Evolutionary conservation across 805 yeast species (phyloP).

Genomic region (Kodamaea neixiangensis): DNA sequence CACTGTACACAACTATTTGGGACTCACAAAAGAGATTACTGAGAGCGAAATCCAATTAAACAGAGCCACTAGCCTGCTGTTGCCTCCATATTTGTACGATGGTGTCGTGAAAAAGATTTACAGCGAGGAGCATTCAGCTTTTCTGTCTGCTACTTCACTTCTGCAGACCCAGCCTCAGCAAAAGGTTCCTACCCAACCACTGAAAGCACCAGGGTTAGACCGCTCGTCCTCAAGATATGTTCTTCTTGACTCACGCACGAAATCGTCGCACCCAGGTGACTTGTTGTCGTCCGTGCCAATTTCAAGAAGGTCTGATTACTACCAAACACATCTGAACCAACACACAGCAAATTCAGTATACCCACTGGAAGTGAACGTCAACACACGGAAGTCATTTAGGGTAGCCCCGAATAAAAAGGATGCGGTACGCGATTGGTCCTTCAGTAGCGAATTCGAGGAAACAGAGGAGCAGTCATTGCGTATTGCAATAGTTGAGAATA

Average conservation of each 20-base stretch:
- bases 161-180: not conserved
- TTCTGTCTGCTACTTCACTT: not conserved
- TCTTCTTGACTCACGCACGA: conserved; percentile 50
- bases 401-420: conserved; percentile 3
- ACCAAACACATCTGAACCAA: not conserved
- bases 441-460: conserved; percentile 62
- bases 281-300: conserved; percentile 78
- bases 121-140: conserved; percentile 11
- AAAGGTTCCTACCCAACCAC: not conserved
- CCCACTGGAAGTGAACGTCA: conserved; percentile 9
- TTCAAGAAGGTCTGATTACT: conserved; percentile 33
- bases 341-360: conserved; percentile 1
- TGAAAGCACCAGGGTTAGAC: not conserved
- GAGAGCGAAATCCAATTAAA: conserved; percentile 70
- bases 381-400: conserved; percentile 2
- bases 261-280: conserved; percentile 78
- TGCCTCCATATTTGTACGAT: conserved; percentile 65
- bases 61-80: conserved; percentile 28
- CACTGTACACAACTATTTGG: conserved; percentile 84
- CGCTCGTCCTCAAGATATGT: conserved; percentile 39
- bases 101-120: conserved; percentile 46
- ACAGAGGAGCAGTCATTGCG: conserved; percentile 67
- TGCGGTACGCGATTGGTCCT: conserved; percentile 16
- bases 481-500: conserved; percentile 67
- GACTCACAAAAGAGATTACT: conserved; percentile 77